Base-by-base conservation (phyloP, 129 eudicot genomes). In the Sambucus nigra region DNA sequence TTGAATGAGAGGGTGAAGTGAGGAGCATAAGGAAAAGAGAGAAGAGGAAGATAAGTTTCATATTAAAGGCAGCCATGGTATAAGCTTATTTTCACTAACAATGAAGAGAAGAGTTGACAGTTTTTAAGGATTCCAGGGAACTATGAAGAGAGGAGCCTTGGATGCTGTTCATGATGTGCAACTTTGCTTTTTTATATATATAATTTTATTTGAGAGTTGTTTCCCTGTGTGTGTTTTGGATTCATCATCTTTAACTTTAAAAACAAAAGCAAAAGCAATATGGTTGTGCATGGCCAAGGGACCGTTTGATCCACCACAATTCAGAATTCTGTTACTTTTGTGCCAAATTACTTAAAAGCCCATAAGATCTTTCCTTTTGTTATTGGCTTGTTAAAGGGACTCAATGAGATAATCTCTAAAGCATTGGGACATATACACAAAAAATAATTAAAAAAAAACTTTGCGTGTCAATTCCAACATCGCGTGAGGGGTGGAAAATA, bases 191-290 rank as follows among this genome's bases (percentile, higher is more conserved):
- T 44, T 39, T 28, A 12, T 26, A 41, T 17, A 24, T 24, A 38
- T 33, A 18, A 25, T 15, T 40, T 41, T 39, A 23, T 47, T 55
- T 51, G 29, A 21, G 5, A 4, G 21, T 51, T 51, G 13, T 57
- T 61, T 35, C 19, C 49, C 61, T n/a, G 53, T 61, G 68, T 46
- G 55, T 66, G 60, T 75, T 64, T 65, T 54, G 78, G 73, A 61
- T 69, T 57, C 64, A 65, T 76, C 83, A 72, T 80, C 88, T 80
- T 80, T 80, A 65, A 61, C 88, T 80, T 80, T 80, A 72, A 68
- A 47, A 58, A 32, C 52, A 69, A 76, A 76, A 76, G 88, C 67
- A 73, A 81, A 81, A 81, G 88, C 83, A 76, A 57, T 45, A 23
- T 58, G 46, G 35, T 51, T 50, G 41, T 44, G 57, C 80, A 65